These are phyloP conservation scores for Saccharomycopsis hybrid DNA, from an alignment of 1,139 yeast species.

Conservation along the genomic window DNA sequence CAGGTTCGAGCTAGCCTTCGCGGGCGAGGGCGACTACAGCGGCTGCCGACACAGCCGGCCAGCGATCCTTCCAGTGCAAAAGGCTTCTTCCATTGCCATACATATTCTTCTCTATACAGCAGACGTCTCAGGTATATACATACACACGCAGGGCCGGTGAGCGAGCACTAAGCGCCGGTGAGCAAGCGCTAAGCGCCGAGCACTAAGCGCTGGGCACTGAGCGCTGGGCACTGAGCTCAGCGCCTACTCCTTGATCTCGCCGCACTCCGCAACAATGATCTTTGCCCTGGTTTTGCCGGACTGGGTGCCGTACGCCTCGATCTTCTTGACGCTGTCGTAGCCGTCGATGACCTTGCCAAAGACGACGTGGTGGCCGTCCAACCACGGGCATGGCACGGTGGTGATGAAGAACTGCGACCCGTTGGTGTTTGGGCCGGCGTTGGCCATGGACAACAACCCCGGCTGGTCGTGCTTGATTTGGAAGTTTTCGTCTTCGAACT, in stretches of 20 bases:
- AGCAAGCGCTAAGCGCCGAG: no score
- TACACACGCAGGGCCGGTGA: no score
- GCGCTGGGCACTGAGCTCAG: no score
- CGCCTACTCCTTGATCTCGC: conserved; percentile 41
- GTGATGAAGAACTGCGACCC: conserved; percentile 99
- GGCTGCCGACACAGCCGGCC: no score
- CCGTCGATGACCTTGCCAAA: conserved; percentile 96
- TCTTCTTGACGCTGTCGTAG: conserved; percentile 81
- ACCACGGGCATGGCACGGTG: conserved; percentile 93
- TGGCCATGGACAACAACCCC: conserved; percentile 97
- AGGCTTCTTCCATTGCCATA: no score
- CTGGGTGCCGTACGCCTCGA: conserved; percentile 80
- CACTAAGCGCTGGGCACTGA: no score
- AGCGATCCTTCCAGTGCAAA: no score
- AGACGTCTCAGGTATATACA: no score
- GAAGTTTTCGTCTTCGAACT: conserved; percentile 96
- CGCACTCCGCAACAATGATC: conserved; percentile 75
- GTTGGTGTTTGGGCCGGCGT: conserved; percentile 99
- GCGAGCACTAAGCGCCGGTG: no score
- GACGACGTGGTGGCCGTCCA: conserved; percentile 98
- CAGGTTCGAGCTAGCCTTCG: no score
- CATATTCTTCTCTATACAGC: no score
- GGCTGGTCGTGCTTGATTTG: conserved; percentile 79
- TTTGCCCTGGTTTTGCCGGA: conserved; percentile 78
- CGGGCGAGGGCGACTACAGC: no score